Evolutionary conservation across 495 filamentous ascomycete genomes (phyloP), one percentile per base, ranked within the genome.

Genomic region (Paragyromitra xinjiangensis): DNA sequence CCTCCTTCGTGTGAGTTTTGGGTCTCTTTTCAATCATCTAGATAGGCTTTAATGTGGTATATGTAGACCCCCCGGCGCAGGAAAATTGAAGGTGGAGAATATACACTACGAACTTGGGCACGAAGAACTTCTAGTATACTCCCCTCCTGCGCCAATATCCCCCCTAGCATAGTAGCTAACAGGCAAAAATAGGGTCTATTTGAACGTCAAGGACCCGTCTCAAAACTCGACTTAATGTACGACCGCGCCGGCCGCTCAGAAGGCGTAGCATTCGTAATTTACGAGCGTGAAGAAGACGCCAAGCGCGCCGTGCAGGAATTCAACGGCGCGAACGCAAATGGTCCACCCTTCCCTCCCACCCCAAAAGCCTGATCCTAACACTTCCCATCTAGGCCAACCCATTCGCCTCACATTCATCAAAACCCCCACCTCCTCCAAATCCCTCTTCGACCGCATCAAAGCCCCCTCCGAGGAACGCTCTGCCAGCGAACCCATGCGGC

Each of bases 101-200:
- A 84, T 98, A 62, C 95, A 98, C 84, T 98, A 97, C 84, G 95
- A 98, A 53, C 88, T 98, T 69, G 93, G 92, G 29, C 91, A 95
- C 83, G 90, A 89, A 39, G 95, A 98, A 81, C 88, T 98, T 63
- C 87, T 93, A 81, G 95, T 95, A 88, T 63, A 85, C 73, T 50
- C 26, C 64, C 16, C 26, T 24, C 34, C 26, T 2, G 12, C 1
- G 9, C 12, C 11, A 24, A 14, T n/a, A 42, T 34, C 29, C 34
- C 39, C 8, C 24, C n/a, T 12, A 4, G 53, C 44, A 39, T 8
- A 34, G 29, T 37, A 16, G 51, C 68, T 73, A 70, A 64, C 66
- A 40, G 14, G 45, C 37, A 64, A 68, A 55, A 58, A 9, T 80
- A 97, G 95, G 92, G 89, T 42, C 89, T 97, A 45, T 97, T 97